These are phyloP conservation scores for Echeveria elegans DNA, from an alignment of 164 flowering plant genomes.

Conservation along the genomic window DNA sequence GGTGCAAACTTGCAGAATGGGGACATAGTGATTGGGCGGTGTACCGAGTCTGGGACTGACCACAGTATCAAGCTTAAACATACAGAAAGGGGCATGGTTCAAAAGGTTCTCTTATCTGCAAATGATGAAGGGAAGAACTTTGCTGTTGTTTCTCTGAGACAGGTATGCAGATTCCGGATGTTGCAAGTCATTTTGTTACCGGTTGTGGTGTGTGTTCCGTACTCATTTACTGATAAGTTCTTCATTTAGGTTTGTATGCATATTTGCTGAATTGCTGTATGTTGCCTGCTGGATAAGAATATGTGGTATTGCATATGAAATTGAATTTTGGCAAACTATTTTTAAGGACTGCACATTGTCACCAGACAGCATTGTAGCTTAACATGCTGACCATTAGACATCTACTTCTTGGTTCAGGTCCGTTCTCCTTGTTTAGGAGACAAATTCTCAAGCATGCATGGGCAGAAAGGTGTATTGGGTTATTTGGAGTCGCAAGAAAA, in stretches of 20 bases:
- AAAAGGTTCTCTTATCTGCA: constrained; percentile 83
- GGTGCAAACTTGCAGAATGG: constrained; percentile 83
- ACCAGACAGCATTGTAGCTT: background rate
- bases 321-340: background rate
- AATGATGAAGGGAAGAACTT: constrained; percentile 91
- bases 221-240: background rate
- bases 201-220: background rate
- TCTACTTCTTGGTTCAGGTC: constrained; percentile 37
- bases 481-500: constrained; percentile 82
- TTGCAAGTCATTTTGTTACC: background rate
- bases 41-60: constrained; percentile 78
- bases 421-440: constrained; percentile 89
- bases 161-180: constrained; percentile 49
- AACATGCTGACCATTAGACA: background rate
- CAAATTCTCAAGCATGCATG: constrained; percentile 98
- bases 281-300: too few relatives aligned
- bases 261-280: background rate
- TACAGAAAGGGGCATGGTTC: constrained; percentile 87
- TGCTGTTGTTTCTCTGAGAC: constrained; percentile 86
- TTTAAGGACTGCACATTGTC: background rate
- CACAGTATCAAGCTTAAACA: constrained; percentile 87
- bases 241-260: background rate
- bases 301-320: background rate
- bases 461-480: constrained; percentile 91
- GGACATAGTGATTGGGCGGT: constrained; percentile 77